phyloP scores from a whole-genome alignment of 805 yeast species.

The Saccharomycopsis amapae region DNA sequence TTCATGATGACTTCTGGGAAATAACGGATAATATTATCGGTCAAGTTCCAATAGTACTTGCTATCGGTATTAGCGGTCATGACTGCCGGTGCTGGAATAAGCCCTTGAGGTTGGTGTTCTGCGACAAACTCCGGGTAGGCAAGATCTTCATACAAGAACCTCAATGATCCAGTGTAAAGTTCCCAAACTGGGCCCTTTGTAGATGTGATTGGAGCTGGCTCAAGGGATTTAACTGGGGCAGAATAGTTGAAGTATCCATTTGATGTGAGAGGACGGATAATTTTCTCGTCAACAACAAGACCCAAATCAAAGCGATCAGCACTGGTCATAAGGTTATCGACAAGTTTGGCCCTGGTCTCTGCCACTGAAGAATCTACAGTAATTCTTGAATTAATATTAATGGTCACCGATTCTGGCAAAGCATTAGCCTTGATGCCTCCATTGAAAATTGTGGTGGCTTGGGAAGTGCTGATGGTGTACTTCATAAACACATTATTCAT shows the following conservation, averaged over 20 bases:
- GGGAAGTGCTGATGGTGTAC: constrained; percentile 51
- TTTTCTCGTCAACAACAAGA: constrained; percentile 33
- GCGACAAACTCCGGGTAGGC: constrained; percentile 33
- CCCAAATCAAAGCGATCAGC: constrained; percentile 46
- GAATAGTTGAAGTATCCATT: constrained; percentile 31
- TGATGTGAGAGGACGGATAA: constrained; percentile 17
- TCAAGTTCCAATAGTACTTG: constrained; percentile 53
- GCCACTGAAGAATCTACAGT: constrained; percentile 46
- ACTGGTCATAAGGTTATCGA: constrained; percentile 31
- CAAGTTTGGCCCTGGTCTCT: constrained; percentile 35
- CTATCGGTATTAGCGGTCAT: constrained; percentile 73
- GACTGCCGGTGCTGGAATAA: constrained; percentile 47
- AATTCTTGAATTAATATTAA: constrained; percentile 58
- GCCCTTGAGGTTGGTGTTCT: constrained; percentile 24
- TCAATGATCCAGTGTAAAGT: constrained; percentile 53
- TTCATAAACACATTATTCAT: not conserved
- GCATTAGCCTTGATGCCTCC: constrained; percentile 79
- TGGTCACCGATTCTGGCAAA: constrained; percentile 54
- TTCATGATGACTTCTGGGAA: constrained; percentile 31
- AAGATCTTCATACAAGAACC: constrained; percentile 54
- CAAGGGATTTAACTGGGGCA: constrained; percentile 27
- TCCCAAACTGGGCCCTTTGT: constrained; percentile 42
- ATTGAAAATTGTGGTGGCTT: constrained; percentile 55
- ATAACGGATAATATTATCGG: constrained; percentile 54
- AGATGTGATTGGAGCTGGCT: constrained; percentile 52